These are phyloP conservation scores for Colletotrichum tanaceti DNA, from an alignment of 2,329 filamentous ascomycete species.

Conservation along the genomic window DNA sequence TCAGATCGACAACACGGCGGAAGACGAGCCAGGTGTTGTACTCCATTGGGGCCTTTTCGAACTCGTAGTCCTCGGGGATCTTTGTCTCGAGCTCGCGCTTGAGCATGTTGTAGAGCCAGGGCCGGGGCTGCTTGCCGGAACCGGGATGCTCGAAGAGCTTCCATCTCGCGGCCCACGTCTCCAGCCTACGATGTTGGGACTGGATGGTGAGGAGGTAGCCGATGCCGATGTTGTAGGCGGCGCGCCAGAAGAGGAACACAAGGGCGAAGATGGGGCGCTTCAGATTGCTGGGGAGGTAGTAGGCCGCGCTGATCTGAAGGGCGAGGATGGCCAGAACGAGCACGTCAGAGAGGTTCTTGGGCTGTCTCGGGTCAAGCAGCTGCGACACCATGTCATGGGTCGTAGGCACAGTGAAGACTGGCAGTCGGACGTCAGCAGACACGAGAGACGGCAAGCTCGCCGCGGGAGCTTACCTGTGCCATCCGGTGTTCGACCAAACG, in stretches of 20 bases:
- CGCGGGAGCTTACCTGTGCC: slow-evolving; percentile 79
- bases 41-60: slow-evolving; percentile 92
- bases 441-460: slow-evolving; percentile 2
- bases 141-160: slow-evolving; percentile 87
- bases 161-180: slow-evolving; percentile 87
- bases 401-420: slow-evolving; percentile 94
- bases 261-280: slow-evolving; percentile 83
- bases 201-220: slow-evolving; percentile 89
- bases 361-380: slow-evolving; percentile 90
- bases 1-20: slow-evolving; percentile 92
- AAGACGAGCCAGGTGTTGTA: slow-evolving; percentile 99
- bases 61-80: slow-evolving; percentile 92
- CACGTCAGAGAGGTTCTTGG: slow-evolving; percentile 92
- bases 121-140: slow-evolving; percentile 84
- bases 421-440: slow-evolving; percentile 13
- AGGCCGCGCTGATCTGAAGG: slow-evolving; percentile 79
- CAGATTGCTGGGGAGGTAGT: slow-evolving; percentile 74
- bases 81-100: slow-evolving; percentile 94
- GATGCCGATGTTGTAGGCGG: slow-evolving; percentile 93
- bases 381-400: slow-evolving; percentile 99
- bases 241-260: slow-evolving; percentile 92
- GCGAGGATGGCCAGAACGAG: slow-evolving; percentile 83
- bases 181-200: slow-evolving; percentile 86
- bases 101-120: slow-evolving; percentile 83
- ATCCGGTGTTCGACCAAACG: slow-evolving; percentile 89